Evolutionary conservation across 148 eudicot species (phyloP), one percentile per base, ranked within the genome.

Genomic region (Fagopyrum homotropicum): DNA sequence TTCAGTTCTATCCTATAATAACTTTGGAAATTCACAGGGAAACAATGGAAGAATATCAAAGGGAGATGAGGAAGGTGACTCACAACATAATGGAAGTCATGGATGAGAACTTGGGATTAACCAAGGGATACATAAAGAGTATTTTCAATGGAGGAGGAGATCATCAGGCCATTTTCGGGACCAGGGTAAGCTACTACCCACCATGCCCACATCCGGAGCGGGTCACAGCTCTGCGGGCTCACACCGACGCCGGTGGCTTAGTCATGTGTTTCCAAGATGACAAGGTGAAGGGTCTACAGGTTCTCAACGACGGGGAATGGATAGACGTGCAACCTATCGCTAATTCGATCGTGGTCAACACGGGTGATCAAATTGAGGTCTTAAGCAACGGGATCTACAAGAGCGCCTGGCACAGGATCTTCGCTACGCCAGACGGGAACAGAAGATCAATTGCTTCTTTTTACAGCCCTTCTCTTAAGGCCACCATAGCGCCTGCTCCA

Each of bases 131-230:
- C 96, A 94, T 92, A 63, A 90, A 90, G 73, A 78, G 74, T 3
- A 87, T 89, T 48, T 94, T 94, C 84, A 85, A 88, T 49, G 35
- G 71, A 14, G 35, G 47, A 47, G 1, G 81, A 84, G 7, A 75
- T 11, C 0, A 35, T 2, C 3, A 1, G 40, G 96, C 97, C 79
- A 90, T 91, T 57, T 94, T 94, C 16, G 98, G 98, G 19, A 94
- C 98, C 54, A 94, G 91, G 79, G 93, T 94, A n/a, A 88, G 93
- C 85, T 96, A 91, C 81, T 94, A 90, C 81, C 98, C 98, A 29
- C 95, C 97, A 2, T 91, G 98, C 74, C 91, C 97, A 6, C 80
- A 81, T 48, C 98, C 98, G 0, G 97, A 94, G 19, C 78, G 43
- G 45, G 88, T 91, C 70, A 81, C 61, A 0, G 91, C 87, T 2